Conservation (phyloP, 352 stramenopile species). For the Pythium apleroticum region DNA sequence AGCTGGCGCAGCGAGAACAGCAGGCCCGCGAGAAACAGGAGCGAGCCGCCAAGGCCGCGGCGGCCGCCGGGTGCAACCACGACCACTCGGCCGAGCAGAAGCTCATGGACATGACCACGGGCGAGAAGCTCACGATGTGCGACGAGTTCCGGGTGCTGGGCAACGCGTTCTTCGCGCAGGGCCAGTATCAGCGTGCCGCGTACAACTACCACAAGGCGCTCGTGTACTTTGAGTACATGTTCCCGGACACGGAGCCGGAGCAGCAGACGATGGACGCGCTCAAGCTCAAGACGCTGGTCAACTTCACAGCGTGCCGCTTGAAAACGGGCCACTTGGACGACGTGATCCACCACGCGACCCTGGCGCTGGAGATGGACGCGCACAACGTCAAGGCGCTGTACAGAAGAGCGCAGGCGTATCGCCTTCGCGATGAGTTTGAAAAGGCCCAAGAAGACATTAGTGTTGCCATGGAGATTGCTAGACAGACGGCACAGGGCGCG, state of each 20-base stretch:
- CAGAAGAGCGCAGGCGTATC: constrained; percentile 59
- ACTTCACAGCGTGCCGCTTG: constrained; percentile 71
- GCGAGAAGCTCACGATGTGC: constrained; percentile 57
- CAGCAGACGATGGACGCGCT: constrained; percentile 46
- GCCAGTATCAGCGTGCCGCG: constrained; percentile 76
- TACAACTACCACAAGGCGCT: constrained; percentile 84
- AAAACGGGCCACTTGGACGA: constrained; percentile 77
- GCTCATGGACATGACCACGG: constrained; percentile 84
- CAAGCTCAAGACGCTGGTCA: constrained; percentile 65
- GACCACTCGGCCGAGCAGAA: constrained; percentile 88
- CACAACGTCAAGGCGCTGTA: constrained; percentile 69
- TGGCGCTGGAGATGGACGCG: constrained; percentile 58
- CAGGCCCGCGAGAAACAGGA: constrained; percentile 62
- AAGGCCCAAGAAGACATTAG: constrained; percentile 49
- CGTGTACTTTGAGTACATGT: constrained; percentile 88
- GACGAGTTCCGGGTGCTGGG: constrained; percentile 69
- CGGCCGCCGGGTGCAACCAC: constrained; percentile 64
- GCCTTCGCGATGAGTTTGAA: constrained; percentile 72
- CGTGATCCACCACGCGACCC: constrained; percentile 56
- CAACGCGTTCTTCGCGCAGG: constrained; percentile 76
- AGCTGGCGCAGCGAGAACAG: constrained; percentile 66
- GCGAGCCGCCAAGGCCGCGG: constrained; percentile 33
- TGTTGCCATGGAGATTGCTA: constrained; percentile 31
- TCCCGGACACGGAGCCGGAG: constrained; percentile 63
- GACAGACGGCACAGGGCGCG: neutral